Conservation (phyloP, 345 rosid genomes). For the Ceriops zippeliana region DNA sequence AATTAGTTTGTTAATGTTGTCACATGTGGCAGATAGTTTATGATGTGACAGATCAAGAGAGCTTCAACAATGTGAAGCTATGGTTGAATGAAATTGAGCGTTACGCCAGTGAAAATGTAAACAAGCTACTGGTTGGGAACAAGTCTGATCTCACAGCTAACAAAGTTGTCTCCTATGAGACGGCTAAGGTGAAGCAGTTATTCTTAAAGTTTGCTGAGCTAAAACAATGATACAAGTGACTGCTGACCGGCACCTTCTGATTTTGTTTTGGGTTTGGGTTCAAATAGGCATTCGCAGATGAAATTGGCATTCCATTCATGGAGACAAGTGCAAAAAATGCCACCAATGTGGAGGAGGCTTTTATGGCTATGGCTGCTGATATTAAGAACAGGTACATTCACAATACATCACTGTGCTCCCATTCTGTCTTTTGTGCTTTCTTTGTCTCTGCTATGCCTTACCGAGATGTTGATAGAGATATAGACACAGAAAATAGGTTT, state of each 20-base stretch:
- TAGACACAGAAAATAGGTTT: not conserved
- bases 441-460: no score
- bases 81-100: constrained; percentile 80
- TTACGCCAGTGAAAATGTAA: constrained; percentile 71
- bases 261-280: constrained; percentile 1
- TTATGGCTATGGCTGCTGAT: constrained; percentile 79
- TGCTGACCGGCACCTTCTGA: not conserved
- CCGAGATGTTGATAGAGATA: no score
- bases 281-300: constrained; percentile 71
- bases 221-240: constrained; percentile 4
- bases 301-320: constrained; percentile 74
- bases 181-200: constrained; percentile 53
- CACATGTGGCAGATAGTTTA: constrained; percentile 52
- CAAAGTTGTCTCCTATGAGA: constrained; percentile 66
- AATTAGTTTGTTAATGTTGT: not conserved
- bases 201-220: not conserved
- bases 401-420: no score
- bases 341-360: constrained; percentile 68
- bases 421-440: no score
- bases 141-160: constrained; percentile 64
- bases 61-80: constrained; percentile 75
- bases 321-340: constrained; percentile 81
- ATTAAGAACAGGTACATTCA: constrained; percentile 56
- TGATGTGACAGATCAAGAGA: constrained; percentile 78
- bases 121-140: constrained; percentile 74